A percentile compares a stretch with the other conserved stretches of the same genome.
Evolutionary conservation across 257 asterid species (phyloP).

Genomic region (Gynochthodes officinalis): DNA sequence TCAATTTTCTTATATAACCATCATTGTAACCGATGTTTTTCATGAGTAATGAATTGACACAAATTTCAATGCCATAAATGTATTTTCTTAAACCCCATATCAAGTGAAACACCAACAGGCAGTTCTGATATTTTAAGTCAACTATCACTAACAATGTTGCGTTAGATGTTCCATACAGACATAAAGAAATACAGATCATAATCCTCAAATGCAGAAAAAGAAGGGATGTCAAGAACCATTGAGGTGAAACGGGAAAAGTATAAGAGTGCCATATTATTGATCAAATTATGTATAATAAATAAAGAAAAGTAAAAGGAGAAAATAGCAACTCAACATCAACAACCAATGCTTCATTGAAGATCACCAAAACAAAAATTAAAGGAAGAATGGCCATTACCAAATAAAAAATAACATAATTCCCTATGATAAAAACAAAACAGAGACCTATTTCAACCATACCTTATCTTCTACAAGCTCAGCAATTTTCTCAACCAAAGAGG

Average conservation of each 20-base stretch:
- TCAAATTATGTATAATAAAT: background rate
- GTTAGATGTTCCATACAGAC: background rate
- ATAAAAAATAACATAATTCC: background rate
- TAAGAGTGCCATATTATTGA: background rate
- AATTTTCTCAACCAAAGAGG: constrained; percentile 90
- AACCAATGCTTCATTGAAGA: background rate
- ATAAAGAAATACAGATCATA: background rate
- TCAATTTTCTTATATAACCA: background rate
- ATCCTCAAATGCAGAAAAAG: background rate
- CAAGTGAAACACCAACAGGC: background rate
- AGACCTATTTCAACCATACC: constrained; percentile 37
- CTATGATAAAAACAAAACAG: background rate
- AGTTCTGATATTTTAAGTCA: background rate
- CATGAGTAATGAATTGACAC: background rate
- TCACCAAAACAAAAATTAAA: background rate
- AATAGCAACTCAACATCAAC: constrained; percentile 1
- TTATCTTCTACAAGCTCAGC: constrained; percentile 91
- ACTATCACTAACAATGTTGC: background rate
- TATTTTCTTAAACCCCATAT: background rate
- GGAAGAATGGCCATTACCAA: constrained; percentile 1
- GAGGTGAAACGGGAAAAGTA: background rate
- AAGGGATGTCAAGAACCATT: background rate
- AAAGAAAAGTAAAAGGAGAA: background rate
- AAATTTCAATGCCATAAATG: background rate
- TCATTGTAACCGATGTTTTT: background rate